phyloP scores from a whole-genome alignment of 1,139 yeast species.

The Trichomonascaceae sp. region DNA sequence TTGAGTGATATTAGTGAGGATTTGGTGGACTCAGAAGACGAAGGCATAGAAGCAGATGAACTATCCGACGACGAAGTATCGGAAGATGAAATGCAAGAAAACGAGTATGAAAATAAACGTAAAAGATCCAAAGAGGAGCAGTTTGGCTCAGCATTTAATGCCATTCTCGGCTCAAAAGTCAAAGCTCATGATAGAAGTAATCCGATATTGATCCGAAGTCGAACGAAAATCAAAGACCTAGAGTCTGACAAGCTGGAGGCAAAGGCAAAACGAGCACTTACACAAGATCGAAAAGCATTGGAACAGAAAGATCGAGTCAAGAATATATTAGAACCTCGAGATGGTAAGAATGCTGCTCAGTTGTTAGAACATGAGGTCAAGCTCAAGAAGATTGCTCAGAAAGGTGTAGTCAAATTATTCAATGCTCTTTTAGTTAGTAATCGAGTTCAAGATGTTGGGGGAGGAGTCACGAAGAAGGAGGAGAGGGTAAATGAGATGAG shows the following conservation, averaged over 20 bases:
- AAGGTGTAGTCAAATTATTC: slow-evolving; percentile 87
- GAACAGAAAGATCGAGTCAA: slow-evolving; percentile 64
- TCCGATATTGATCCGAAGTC: slow-evolving; percentile 78
- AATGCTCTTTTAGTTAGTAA: slow-evolving; percentile 89
- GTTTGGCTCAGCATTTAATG: slow-evolving; percentile 77
- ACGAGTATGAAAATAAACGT: slow-evolving; percentile 20
- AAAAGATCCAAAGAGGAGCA: slow-evolving; percentile 15
- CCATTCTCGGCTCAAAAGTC: slow-evolving; percentile 76
- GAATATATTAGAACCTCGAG: slow-evolving; percentile 54
- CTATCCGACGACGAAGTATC: slow-evolving; percentile 15
- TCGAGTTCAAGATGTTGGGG: slow-evolving; percentile 36
- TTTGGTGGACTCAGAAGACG: slow-evolving; percentile 14
- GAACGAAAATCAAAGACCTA: slow-evolving; percentile 57
- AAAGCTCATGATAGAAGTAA: slow-evolving; percentile 85
- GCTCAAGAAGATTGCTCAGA: slow-evolving; percentile 79
- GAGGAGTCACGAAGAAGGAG: slow-evolving; percentile 40
- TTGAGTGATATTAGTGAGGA: slow-evolving; percentile 13
- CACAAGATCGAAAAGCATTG: slow-evolving; percentile 63
- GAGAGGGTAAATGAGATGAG: slow-evolving; percentile 58
- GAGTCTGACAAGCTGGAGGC: slow-evolving; percentile 79
- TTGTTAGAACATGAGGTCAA: slow-evolving; percentile 63
- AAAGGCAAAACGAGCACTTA: slow-evolving; percentile 68
- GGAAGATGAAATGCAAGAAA: slow-evolving; percentile 17
- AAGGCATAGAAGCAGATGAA: slow-evolving; percentile 16
- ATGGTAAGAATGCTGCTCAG: slow-evolving; percentile 42